phyloP scores from a whole-genome alignment of 208 protist species.

The Crithidia acanthocephali region DNA sequence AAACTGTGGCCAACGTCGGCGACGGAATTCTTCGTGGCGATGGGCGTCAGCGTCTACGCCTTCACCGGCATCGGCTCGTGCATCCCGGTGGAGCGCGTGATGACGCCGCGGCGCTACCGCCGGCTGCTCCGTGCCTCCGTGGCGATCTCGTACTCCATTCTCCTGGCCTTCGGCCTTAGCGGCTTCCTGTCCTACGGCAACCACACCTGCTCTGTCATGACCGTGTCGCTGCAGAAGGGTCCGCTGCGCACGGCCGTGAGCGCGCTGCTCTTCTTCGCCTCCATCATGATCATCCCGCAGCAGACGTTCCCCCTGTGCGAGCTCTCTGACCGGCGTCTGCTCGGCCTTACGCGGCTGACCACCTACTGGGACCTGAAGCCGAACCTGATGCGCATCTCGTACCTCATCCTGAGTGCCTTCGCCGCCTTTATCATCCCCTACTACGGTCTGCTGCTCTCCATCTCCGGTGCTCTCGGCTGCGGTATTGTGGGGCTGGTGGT shows the following conservation, averaged over 20 bases:
- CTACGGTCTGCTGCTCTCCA: constrained; percentile 63
- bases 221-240: constrained; percentile 49
- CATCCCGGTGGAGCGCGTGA: constrained; percentile 48
- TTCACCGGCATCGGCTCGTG: constrained; percentile 59
- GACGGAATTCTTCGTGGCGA: constrained; percentile 50
- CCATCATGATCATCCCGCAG: constrained; percentile 56
- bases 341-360: constrained; percentile 45
- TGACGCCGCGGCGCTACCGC: constrained; percentile 42
- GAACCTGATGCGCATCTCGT: constrained; percentile 48
- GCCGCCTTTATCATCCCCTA: constrained; percentile 54
- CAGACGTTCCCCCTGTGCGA: constrained; percentile 60
- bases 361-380: constrained; percentile 47
- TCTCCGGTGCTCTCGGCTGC: constrained; percentile 52
- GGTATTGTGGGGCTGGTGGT: constrained; percentile 57
- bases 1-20: constrained; percentile 44
- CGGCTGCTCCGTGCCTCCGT: constrained; percentile 45
- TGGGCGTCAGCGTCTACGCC: constrained; percentile 62
- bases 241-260: constrained; percentile 49
- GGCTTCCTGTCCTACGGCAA: constrained; percentile 53
- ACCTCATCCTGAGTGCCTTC: constrained; percentile 37
- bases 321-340: constrained; percentile 50
- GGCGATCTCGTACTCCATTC: constrained; percentile 28
- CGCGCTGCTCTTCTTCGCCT: constrained; percentile 56
- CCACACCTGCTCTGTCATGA: constrained; percentile 65
- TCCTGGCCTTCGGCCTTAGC: constrained; percentile 49